phyloP scores from a whole-genome alignment of 345 rosid species.

The Ceriops decandra region DNA sequence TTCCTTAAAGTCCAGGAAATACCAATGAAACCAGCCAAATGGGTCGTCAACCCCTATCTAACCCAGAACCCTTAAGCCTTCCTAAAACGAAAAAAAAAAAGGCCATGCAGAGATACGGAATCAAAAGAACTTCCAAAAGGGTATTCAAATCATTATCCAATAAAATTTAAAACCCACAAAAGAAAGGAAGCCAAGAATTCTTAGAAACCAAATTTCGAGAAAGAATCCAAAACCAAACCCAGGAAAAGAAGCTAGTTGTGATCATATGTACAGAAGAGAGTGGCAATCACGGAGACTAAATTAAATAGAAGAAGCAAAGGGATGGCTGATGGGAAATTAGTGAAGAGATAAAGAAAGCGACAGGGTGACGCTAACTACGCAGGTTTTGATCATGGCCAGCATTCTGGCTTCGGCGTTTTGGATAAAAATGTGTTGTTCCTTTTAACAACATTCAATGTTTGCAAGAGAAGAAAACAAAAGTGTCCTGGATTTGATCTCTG shows the following conservation, averaged over 20 bases:
- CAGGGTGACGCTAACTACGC: background rate
- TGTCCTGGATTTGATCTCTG: no score
- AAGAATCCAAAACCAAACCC: background rate
- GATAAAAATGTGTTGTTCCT: background rate
- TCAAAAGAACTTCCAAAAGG: background rate
- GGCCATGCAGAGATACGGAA: background rate
- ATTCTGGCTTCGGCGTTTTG: background rate
- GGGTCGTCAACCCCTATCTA: background rate
- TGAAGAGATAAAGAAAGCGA: background rate
- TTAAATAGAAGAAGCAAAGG: background rate
- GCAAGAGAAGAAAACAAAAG: no score
- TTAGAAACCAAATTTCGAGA: background rate
- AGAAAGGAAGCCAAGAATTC: background rate
- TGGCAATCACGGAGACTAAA: background rate
- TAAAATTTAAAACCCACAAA: background rate
- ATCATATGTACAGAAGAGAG: background rate
- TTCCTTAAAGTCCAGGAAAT: background rate
- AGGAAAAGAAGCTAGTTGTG: background rate
- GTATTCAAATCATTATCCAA: background rate
- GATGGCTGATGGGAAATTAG: background rate
- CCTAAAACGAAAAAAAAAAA: background rate
- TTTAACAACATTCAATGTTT: no score
- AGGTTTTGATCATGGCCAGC: background rate
- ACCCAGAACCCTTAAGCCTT: background rate
- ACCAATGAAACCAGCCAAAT: conserved; percentile 1